These are phyloP conservation scores for Sindora glabra DNA, from an alignment of 306 rosid species.

Conservation along the genomic window DNA sequence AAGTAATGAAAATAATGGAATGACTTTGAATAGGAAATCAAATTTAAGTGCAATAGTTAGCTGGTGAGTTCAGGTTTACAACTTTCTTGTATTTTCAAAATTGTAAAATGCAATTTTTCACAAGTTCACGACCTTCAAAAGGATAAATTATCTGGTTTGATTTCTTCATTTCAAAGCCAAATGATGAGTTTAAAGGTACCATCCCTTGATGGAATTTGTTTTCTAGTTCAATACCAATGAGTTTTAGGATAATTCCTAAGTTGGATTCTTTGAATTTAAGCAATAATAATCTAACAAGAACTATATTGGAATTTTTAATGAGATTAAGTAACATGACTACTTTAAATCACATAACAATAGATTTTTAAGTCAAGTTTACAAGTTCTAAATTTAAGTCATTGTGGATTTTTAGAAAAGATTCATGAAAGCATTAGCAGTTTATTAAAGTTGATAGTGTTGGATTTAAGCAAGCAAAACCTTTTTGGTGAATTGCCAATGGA, in stretches of 20 bases:
- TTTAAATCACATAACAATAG: conserved; percentile 55
- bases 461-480: conserved; percentile 68
- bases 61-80: too few relatives aligned
- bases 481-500: conserved; percentile 65
- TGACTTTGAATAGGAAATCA: too few relatives aligned
- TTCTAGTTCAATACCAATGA: conserved; percentile 42
- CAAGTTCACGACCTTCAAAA: conserved; percentile 53
- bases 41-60: too few relatives aligned
- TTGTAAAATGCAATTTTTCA: conserved; percentile 44
- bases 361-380: conserved; percentile 50
- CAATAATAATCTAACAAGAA: conserved; percentile 47
- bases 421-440: conserved; percentile 51
- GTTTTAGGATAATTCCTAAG: conserved; percentile 37
- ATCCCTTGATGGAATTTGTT: conserved; percentile 48
- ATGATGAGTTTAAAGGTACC: conserved; percentile 33
- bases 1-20: too few relatives aligned
- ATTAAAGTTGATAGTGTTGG: conserved; percentile 56
- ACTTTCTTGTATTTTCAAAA: too few relatives aligned
- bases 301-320: conserved; percentile 43
- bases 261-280: conserved; percentile 53
- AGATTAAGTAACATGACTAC: conserved; percentile 45
- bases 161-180: conserved; percentile 45
- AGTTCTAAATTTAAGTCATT: conserved; percentile 55
- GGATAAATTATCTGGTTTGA: conserved; percentile 36
- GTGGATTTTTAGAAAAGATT: conserved; percentile 58